Evolutionary conservation across 495 filamentous ascomycete species (phyloP).

Genomic region (Hypoxylon fragiforme): DNA sequence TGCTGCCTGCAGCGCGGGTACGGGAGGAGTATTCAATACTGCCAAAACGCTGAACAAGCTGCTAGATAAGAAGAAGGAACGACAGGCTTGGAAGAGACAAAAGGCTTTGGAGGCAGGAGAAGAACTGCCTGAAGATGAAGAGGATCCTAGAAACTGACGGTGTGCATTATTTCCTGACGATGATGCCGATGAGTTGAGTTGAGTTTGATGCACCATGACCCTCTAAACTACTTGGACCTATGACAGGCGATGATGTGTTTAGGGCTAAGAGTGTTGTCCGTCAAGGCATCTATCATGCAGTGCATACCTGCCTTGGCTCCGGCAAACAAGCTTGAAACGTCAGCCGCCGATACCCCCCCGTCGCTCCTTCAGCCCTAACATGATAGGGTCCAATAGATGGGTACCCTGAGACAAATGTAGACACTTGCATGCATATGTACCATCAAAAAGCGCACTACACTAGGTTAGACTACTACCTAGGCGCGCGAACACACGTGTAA

Average conservation of each 20-base stretch:
- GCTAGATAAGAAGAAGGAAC: slow-evolving; percentile 79
- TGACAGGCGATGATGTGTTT: background rate
- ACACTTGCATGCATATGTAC: no score
- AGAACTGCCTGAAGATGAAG: slow-evolving; percentile 68
- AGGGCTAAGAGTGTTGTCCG: background rate
- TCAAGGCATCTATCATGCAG: background rate
- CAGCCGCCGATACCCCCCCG: background rate
- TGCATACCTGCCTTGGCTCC: background rate
- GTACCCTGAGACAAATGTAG: background rate
- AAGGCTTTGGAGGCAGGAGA: slow-evolving; percentile 73
- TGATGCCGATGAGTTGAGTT: background rate
- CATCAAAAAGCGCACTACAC: no score
- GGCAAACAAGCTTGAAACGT: background rate
- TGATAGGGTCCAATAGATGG: background rate
- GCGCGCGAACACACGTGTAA: background rate
- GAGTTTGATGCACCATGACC: background rate
- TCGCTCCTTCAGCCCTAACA: background rate
- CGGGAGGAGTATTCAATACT: slow-evolving; percentile 85
- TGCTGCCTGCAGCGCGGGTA: slow-evolving; percentile 81
- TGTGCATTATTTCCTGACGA: background rate
- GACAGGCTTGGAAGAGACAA: slow-evolving; percentile 66
- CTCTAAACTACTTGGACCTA: background rate
- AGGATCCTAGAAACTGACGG: slow-evolving; percentile 35
- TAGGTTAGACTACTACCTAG: no score
- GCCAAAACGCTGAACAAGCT: slow-evolving; percentile 82